Evolutionary conservation across 306 rosid genomes (phyloP).

Genomic region (Macrotyloma uniflorum): DNA sequence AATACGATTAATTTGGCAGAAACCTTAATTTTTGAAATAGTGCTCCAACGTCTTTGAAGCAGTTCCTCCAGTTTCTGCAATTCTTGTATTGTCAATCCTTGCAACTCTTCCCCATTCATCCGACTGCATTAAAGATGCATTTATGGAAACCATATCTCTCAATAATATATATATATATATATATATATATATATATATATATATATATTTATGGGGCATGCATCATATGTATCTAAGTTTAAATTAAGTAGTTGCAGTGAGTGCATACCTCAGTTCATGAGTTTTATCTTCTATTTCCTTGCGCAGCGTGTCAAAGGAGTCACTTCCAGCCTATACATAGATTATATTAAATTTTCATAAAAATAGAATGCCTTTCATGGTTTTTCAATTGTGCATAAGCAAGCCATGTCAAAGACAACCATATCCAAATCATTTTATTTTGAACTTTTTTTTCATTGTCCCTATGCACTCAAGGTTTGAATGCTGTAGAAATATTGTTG

Average conservation of each 20-base stretch:
- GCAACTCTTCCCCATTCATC: background rate
- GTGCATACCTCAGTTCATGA: background rate
- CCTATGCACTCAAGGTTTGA: background rate
- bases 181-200: too few relatives aligned
- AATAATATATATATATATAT: too few relatives aligned
- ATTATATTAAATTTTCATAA: background rate
- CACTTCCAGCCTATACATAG: background rate
- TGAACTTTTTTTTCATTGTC: too few relatives aligned
- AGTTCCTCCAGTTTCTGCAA: slow-evolving; percentile 26
- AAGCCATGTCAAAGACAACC: background rate
- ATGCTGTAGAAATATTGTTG: background rate
- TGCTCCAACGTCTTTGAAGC: background rate
- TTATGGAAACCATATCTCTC: background rate
- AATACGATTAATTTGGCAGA: background rate
- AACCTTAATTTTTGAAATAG: slow-evolving; percentile 10
- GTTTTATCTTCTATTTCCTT: background rate
- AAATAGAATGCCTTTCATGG: background rate
- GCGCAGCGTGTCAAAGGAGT: background rate
- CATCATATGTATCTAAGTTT: background rate
- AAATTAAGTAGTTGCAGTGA: background rate
- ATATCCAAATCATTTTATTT: background rate
- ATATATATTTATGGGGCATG: background rate
- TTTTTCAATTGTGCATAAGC: background rate
- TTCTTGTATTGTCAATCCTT: slow-evolving; percentile 12
- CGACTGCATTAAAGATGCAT: background rate